Evolutionary conservation across 2,329 filamentous ascomycete genomes (phyloP), one percentile per base, ranked within the genome.

Genomic region (Arachnopeziza araneosa): DNA sequence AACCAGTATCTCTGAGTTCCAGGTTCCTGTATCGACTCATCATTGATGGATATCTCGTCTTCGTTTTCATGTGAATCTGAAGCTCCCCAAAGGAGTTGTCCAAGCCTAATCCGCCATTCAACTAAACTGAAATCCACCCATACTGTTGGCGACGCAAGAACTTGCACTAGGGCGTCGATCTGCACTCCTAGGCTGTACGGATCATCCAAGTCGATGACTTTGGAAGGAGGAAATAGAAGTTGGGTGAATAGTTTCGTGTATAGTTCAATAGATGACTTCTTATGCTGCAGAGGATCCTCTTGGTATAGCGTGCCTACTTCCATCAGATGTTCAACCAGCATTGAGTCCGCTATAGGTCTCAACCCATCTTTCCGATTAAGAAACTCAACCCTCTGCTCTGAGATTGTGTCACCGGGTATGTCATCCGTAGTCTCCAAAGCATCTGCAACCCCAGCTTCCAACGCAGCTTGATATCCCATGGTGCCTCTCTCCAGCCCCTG

Each of bases 71-170:
- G 24, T 21, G 81, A 80, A 24, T 78, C 70, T 6, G 77, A 74
- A 19, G 77, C 75, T 19, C 81, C 85, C 87, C 88, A 91, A 1
- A 91, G 74, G 50, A 91, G 79, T 72, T 90, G 88, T 7, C 88
- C 88, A 1, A 91, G 77, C 14, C 87, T 80, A 60, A 91, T 87
- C 48, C 88, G 81, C 87, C 87, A 91, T 70, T 91, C 88, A 7
- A 91, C 85, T 32, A 86, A 80, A 22, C 86, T 88, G 65, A 91
- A 88, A 72, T 91, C 87, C 56, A 88, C 81, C 88, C 88, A 91
- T 52, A 89, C 82, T 59, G 87, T 86, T 57, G 85, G 80, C 8
- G 83, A 76, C 0, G 81, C 83, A 52, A 91, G 78, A 10, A 88
- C 82, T 69, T 84, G 84, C 52, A 91, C 79, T 21, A 91, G 75